Conservation (phyloP, 768 basidiomycete species). For the Pulveroboletus sp. region DNA sequence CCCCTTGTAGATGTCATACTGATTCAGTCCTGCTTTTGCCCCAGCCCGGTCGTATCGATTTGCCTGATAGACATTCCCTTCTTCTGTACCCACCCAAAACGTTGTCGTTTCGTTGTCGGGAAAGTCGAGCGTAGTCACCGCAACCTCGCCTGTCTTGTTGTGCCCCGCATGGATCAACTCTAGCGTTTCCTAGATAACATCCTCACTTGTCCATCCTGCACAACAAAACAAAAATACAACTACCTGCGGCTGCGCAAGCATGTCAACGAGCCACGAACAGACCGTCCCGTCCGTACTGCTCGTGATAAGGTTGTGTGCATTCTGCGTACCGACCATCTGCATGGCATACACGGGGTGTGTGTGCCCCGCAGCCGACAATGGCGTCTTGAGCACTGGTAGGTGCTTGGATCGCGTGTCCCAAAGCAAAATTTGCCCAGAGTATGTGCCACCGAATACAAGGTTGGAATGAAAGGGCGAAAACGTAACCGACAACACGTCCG, state of each 20-base stretch:
- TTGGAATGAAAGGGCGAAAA: conserved; percentile 99
- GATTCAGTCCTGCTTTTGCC: conserved; percentile 92
- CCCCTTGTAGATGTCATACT: conserved; percentile 88
- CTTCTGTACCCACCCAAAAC: conserved; percentile 98
- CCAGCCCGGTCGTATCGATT: conserved; percentile 97
- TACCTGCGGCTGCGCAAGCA: conserved; percentile 98
- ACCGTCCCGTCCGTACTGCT: conserved; percentile 97
- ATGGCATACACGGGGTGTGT: conserved; percentile 99
- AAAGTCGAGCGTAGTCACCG: conserved; percentile 91
- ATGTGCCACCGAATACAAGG: conserved; percentile 97
- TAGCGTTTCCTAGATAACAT: conserved; percentile 74
- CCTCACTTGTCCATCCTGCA: background rate
- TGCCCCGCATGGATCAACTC: conserved; percentile 87
- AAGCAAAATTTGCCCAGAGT: conserved; percentile 95
- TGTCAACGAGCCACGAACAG: conserved; percentile 97
- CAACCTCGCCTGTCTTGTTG: conserved; percentile 95
- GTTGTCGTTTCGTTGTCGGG: conserved; percentile 95
- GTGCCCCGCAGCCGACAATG: conserved; percentile 92
- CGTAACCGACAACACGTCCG: conserved; percentile 93
- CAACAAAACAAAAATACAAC: background rate
- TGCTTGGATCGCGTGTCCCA: conserved; percentile 99
- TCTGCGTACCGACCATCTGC: conserved; percentile 98
- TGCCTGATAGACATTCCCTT: conserved; percentile 95
- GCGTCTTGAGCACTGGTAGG: conserved; percentile 94
- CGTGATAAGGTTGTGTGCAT: conserved; percentile 96